phyloP scores from a whole-genome alignment of 208 protist genomes.

The Crithidia mellificae region DNA sequence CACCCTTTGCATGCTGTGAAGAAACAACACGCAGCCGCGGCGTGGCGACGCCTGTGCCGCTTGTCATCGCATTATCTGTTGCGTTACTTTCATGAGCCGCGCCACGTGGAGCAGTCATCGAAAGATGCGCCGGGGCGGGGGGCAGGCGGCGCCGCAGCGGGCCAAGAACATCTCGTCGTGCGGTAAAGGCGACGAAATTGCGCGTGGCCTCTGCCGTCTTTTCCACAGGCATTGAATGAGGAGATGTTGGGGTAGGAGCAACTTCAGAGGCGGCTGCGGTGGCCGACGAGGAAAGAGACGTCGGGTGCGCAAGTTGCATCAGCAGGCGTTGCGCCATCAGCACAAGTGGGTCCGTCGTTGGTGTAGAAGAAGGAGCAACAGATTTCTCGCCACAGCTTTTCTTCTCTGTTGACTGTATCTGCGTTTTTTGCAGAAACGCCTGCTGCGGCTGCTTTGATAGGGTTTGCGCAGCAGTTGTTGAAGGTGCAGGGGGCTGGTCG shows the following conservation, averaged over 20 bases:
- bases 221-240: background rate
- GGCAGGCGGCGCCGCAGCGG: constrained; percentile 33
- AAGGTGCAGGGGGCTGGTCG: background rate
- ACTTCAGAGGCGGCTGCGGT: background rate
- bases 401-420: background rate
- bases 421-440: too few species aligned
- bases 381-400: too few species aligned
- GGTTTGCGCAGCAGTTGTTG: background rate
- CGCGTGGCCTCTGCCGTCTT: background rate
- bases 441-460: too few species aligned
- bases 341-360: constrained; percentile 1
- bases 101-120: background rate
- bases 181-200: constrained; percentile 17
- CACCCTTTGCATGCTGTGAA: too few species aligned
- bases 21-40: background rate
- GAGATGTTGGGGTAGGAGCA: background rate
- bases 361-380: too few species aligned
- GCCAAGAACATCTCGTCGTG: constrained; percentile 30
- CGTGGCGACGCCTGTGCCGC: background rate
- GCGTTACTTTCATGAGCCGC: too few species aligned
- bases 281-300: background rate
- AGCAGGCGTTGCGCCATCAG: constrained; percentile 13
- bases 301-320: background rate
- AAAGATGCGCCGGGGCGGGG: constrained; percentile 3
- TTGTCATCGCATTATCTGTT: too few species aligned